A percentile compares a stretch with the other conserved stretches of the same genome.
Conservation (phyloP, 2,329 filamentous ascomycete genomes). For the Balansia obtecta region DNA sequence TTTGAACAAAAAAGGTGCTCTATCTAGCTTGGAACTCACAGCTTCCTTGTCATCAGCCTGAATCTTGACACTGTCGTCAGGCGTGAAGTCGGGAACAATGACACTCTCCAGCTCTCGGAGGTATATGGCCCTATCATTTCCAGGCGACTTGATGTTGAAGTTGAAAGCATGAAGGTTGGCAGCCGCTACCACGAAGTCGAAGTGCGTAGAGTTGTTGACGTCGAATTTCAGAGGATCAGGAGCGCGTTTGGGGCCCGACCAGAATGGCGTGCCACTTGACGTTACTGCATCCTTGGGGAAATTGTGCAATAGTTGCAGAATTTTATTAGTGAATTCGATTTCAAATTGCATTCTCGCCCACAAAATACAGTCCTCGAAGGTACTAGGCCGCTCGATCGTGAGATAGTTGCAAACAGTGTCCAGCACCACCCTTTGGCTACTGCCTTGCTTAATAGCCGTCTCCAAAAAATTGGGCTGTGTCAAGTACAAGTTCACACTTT, state of each 20-base stretch:
- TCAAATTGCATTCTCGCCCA: constrained; percentile 94
- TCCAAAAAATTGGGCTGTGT: constrained; percentile 85
- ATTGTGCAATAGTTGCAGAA: constrained; percentile 89
- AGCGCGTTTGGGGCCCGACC: constrained; percentile 96
- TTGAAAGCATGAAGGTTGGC: constrained; percentile 96
- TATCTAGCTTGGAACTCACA: constrained; percentile 27
- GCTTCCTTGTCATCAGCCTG: constrained; percentile 93
- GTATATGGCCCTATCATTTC: constrained; percentile 56
- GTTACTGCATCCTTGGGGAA: constrained; percentile 92
- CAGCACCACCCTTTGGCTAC: constrained; percentile 86
- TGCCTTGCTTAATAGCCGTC: constrained; percentile 77
- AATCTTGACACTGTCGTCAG: constrained; percentile 85
- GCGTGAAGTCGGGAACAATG: constrained; percentile 90
- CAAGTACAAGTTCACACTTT: constrained; percentile 89
- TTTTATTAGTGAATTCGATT: constrained; percentile 92
- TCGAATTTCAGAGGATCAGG: constrained; percentile 88
- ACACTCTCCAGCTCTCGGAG: constrained; percentile 74
- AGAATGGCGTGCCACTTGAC: constrained; percentile 82
- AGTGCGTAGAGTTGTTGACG: constrained; percentile 70
- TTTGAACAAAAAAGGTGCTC: too few species aligned
- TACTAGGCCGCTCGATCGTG: constrained; percentile 80
- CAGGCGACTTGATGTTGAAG: constrained; percentile 86
- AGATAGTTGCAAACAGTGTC: constrained; percentile 85
- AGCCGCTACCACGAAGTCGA: constrained; percentile 74
- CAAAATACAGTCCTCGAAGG: constrained; percentile 90